These are phyloP conservation scores for Mytilinidion resinicola DNA, from an alignment of 495 filamentous ascomycete species.

Conservation along the genomic window DNA sequence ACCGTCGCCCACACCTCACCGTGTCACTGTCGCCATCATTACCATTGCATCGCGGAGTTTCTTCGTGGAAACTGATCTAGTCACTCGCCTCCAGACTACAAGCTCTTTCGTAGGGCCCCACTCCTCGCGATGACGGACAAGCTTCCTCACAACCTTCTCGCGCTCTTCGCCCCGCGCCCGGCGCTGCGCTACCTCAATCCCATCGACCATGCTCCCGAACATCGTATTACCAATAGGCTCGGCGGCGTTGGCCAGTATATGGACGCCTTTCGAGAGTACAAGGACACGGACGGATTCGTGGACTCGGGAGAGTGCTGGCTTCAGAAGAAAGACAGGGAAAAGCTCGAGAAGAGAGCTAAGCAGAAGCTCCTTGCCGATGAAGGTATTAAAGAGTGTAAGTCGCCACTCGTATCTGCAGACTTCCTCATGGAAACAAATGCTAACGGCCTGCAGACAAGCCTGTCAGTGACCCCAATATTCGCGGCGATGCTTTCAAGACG, in stretches of 20 bases:
- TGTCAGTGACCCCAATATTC: constrained; percentile 68
- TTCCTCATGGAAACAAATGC: constrained; percentile 2
- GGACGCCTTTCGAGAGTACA: constrained; percentile 59
- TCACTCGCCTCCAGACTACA: background rate
- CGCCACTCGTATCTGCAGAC: background rate
- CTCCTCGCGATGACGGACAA: constrained; percentile 74
- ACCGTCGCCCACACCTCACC: too few species aligned
- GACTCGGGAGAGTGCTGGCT: constrained; percentile 83
- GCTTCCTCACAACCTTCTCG: constrained; percentile 84
- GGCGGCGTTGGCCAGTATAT: constrained; percentile 68
- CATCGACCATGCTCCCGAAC: constrained; percentile 73
- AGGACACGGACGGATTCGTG: constrained; percentile 64
- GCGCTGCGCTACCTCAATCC: constrained; percentile 85
- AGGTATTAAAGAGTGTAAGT: constrained; percentile 62
- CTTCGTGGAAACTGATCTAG: too few species aligned
- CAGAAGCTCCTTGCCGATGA: constrained; percentile 60
- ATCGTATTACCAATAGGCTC: constrained; percentile 66
- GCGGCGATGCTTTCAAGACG: constrained; percentile 91
- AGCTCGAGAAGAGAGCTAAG: constrained; percentile 65
- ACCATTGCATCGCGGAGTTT: too few species aligned
- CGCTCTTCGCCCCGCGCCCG: constrained; percentile 89
- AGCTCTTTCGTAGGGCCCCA: too few species aligned
- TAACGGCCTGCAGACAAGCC: constrained; percentile 29
- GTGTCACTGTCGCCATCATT: too few species aligned
- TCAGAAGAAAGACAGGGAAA: constrained; percentile 72